These are phyloP conservation scores for Elaeagnus macrophylla DNA, from an alignment of 306 rosid genomes.

Conservation along the genomic window DNA sequence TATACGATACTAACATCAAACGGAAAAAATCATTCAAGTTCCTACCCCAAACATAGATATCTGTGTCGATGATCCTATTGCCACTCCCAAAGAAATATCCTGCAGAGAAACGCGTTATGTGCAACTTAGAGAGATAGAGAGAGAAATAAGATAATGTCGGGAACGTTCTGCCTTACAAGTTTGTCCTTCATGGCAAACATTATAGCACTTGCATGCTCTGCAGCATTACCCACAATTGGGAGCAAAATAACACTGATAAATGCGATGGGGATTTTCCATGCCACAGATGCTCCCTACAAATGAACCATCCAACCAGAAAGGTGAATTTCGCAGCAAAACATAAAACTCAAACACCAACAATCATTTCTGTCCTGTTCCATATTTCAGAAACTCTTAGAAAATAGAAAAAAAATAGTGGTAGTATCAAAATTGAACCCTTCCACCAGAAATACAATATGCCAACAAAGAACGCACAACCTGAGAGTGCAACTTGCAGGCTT, in stretches of 20 bases:
- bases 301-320: constrained; percentile 4
- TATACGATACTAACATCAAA: too few relatives aligned
- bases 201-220: constrained; percentile 80
- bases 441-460: too few relatives aligned
- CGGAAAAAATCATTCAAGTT: background rate
- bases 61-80: constrained; percentile 87
- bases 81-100: constrained; percentile 93
- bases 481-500: background rate
- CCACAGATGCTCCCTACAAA: constrained; percentile 83
- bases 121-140: constrained; percentile 18
- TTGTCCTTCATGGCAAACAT: constrained; percentile 93
- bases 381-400: too few relatives aligned
- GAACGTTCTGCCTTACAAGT: constrained; percentile 51
- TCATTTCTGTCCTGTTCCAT: too few relatives aligned
- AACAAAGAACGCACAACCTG: too few relatives aligned
- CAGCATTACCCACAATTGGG: constrained; percentile 73
- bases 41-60: constrained; percentile 95
- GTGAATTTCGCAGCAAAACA: background rate
- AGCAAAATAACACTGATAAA: constrained; percentile 87
- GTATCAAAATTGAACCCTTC: too few relatives aligned
- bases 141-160: constrained; percentile 5
- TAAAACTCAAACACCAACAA: background rate
- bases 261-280: constrained; percentile 68
- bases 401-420: too few relatives aligned
- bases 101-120: constrained; percentile 28